Evolutionary conservation across 2,329 filamentous ascomycete genomes (phyloP).

Genomic region (Basipetospora sp.): DNA sequence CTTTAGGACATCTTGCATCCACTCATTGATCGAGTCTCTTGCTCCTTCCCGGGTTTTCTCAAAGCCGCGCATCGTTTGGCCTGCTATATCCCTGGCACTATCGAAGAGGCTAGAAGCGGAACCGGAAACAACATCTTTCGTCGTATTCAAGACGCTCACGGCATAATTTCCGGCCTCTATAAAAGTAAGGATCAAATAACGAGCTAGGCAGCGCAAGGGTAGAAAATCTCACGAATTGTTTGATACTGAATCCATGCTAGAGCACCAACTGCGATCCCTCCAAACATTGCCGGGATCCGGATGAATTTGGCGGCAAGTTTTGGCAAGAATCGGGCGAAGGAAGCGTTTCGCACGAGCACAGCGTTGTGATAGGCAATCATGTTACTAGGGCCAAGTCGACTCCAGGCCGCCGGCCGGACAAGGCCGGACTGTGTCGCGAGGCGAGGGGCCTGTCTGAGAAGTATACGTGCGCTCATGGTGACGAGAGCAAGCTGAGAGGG

Average conservation of each 20-base stretch:
- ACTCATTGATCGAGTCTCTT: constrained; percentile 38
- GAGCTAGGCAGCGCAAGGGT: no score
- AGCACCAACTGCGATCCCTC: constrained; percentile 71
- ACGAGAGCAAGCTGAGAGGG: background rate
- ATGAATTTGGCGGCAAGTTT: constrained; percentile 82
- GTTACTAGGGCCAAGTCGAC: background rate
- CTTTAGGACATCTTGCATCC: constrained; percentile 3
- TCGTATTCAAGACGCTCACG: constrained; percentile 55
- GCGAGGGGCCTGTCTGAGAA: constrained; percentile 2
- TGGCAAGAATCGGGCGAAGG: constrained; percentile 55
- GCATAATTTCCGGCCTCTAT: constrained; percentile 34
- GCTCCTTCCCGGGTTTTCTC: constrained; percentile 40
- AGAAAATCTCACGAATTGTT: constrained; percentile 54
- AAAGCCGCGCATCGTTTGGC: constrained; percentile 70
- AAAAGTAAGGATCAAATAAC: no score
- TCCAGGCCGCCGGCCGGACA: constrained; percentile 2
- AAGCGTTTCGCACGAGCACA: constrained; percentile 47
- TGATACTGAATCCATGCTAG: constrained; percentile 93
- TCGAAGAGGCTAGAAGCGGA: constrained; percentile 58
- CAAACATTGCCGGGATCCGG: constrained; percentile 79
- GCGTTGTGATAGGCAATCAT: constrained; percentile 77
- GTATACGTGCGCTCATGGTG: constrained; percentile 6
- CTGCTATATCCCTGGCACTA: constrained; percentile 58
- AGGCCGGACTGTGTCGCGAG: background rate
- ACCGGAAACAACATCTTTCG: constrained; percentile 54